Percentiles rank a stretch among this genome's conserved stretches.
These are phyloP conservation scores for Pelargonium cotyledonis DNA, from an alignment of 441 rosid genomes.

Conservation along the genomic window DNA sequence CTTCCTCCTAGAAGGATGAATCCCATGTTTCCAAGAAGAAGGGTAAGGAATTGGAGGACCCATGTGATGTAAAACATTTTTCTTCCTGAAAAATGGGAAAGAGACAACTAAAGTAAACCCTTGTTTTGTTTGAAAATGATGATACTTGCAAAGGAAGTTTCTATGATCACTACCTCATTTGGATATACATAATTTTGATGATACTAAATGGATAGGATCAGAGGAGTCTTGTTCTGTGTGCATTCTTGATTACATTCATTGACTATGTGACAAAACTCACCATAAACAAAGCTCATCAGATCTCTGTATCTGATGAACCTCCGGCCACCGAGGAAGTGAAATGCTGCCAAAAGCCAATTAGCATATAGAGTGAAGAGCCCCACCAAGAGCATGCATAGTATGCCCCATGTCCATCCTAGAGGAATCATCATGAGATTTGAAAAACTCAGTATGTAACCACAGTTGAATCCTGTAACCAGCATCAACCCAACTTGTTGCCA, in stretches of 20 bases:
- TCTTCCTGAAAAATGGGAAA: conserved; percentile 14
- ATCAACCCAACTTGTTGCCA: conserved; percentile 31
- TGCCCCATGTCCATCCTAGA: conserved; percentile 32
- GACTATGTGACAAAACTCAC: conserved; percentile 8
- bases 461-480: conserved; percentile 29
- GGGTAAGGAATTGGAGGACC: conserved; percentile 21
- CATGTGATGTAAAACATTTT: conserved; percentile 24
- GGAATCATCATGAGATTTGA: conserved; percentile 28
- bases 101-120: not conserved
- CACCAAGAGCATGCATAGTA: conserved; percentile 15
- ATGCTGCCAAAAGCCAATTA: conserved; percentile 28
- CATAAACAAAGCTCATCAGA: conserved; percentile 25
- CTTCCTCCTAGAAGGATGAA: conserved; percentile 28
- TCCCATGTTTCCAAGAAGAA: conserved; percentile 26
- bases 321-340: conserved; percentile 27
- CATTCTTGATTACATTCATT: no score
- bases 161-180: no score
- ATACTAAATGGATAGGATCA: no score
- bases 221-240: no score
- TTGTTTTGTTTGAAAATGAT: no score
- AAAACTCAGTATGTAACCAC: conserved; percentile 28
- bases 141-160: no score
- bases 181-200: no score
- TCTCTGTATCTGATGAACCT: conserved; percentile 31
- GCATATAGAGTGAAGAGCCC: conserved; percentile 24